Conservation (phyloP, 371 early-diverging fungal genomes). For the Smittium mucronatum region DNA sequence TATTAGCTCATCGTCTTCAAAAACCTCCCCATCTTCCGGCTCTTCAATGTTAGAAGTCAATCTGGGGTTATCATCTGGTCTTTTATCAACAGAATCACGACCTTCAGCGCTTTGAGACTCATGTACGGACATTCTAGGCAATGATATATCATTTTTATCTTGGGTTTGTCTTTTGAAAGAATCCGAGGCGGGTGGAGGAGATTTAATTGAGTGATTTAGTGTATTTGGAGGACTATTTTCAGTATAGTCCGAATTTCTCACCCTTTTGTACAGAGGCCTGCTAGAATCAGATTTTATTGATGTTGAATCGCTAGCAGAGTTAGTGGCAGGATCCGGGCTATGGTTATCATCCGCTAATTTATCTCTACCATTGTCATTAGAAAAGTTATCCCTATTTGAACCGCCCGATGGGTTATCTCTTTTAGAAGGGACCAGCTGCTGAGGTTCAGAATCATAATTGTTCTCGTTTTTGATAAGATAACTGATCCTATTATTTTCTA, state of each 20-base stretch:
- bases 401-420: background rate
- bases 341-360: background rate
- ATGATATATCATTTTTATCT: background rate
- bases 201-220: background rate
- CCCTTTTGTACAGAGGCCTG: background rate
- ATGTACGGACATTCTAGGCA: background rate
- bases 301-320: background rate
- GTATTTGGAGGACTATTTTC: background rate
- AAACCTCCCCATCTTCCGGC: slow-evolving; percentile 31
- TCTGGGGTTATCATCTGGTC: background rate
- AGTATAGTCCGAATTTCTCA: background rate
- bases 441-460: background rate
- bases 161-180: background rate
- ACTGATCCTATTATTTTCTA: background rate
- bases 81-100: background rate
- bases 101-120: background rate
- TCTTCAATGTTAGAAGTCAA: slow-evolving; percentile 17
- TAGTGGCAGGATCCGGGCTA: background rate
- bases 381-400: background rate
- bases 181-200: background rate
- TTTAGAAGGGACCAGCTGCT: background rate
- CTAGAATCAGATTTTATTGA: background rate
- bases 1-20: slow-evolving; percentile 22
- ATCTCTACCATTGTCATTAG: background rate
- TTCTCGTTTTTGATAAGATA: background rate